A percentile compares a stretch with the other conserved stretches of the same genome.
phyloP scores from a whole-genome alignment of 176 grass and related monocot species.

The Phyllostachys edulis region DNA sequence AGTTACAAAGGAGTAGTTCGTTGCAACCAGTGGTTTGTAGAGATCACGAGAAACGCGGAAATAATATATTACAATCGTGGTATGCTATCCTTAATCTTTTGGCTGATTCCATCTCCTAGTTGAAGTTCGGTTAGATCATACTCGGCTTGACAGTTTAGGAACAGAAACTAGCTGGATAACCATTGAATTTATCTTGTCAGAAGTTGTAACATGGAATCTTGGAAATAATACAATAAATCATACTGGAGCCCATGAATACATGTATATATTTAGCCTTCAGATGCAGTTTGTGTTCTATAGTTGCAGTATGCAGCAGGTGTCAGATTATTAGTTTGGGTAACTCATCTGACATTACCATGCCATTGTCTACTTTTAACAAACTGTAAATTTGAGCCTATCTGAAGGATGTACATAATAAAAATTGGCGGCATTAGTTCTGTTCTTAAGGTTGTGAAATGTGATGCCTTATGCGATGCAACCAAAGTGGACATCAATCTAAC shows the following conservation, averaged over 20 bases:
- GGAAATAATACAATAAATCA: background rate
- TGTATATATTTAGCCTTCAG: background rate
- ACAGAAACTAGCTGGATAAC: background rate
- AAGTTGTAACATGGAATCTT: background rate
- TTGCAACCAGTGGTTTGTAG: too few relatives aligned
- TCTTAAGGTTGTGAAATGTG: background rate
- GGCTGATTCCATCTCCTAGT: background rate
- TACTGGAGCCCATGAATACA: background rate
- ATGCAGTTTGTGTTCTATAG: background rate
- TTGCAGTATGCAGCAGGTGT: background rate
- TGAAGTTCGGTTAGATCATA: background rate
- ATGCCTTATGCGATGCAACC: background rate
- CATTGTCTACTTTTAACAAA: background rate
- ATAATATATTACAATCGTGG: background rate
- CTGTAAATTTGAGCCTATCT: background rate
- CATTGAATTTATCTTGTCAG: background rate
- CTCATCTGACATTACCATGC: background rate
- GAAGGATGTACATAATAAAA: background rate
- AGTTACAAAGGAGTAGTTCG: too few relatives aligned
- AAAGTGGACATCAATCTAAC: background rate
- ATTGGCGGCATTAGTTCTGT: background rate
- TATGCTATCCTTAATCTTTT: background rate
- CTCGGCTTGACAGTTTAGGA: background rate
- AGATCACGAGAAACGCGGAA: too few relatives aligned
- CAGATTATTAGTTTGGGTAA: background rate